Conservation (phyloP, 306 rosid species). For the Acmispon strigosus region DNA sequence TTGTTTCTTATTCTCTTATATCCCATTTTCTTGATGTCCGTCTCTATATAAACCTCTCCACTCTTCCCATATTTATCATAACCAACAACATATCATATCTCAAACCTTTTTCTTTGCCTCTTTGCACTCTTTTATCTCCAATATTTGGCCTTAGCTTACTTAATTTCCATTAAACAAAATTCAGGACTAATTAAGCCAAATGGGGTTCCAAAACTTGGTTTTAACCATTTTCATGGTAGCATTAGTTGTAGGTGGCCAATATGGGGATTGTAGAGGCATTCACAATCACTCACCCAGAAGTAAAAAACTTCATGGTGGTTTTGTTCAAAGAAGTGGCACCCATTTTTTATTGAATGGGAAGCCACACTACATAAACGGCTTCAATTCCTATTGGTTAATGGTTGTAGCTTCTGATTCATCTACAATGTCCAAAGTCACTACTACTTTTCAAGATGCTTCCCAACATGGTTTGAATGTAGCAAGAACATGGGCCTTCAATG, state of each 20-base stretch:
- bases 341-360: constrained; percentile 32
- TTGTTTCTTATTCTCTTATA: neutral
- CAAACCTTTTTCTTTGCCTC: neutral
- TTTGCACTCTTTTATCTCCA: neutral
- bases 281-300: neutral
- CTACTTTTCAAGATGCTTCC: constrained; percentile 26
- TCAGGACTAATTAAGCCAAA: neutral
- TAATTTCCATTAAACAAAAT: no score
- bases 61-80: neutral
- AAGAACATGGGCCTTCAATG: constrained; percentile 33
- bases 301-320: neutral
- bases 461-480: constrained; percentile 31
- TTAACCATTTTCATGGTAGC: neutral
- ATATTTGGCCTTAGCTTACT: neutral
- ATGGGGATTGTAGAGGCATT: neutral
- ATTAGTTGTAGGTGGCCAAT: neutral
- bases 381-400: constrained; percentile 57
- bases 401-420: constrained; percentile 39
- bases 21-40: neutral
- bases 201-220: constrained; percentile 5
- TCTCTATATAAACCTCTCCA: neutral
- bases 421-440: constrained; percentile 33
- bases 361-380: constrained; percentile 37
- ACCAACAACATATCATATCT: neutral
- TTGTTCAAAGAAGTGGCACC: constrained; percentile 30